A percentile compares a stretch with the other conserved stretches of the same genome.
Conservation (phyloP, 2,329 filamentous ascomycete genomes). For the Aspergillus unguis region DNA sequence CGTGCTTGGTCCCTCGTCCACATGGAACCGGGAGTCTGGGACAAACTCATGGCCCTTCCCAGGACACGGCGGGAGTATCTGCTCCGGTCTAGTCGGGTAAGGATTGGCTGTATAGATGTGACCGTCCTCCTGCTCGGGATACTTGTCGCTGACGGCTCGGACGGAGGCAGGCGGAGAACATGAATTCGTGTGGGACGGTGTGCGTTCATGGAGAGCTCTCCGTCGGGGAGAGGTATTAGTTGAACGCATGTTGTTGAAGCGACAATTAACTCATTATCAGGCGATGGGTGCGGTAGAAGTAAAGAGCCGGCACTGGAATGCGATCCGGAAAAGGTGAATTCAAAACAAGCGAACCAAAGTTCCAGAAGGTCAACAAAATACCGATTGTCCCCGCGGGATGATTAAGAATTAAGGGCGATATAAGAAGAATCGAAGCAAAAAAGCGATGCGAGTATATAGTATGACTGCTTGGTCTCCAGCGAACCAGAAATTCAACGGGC, state of each 20-base stretch:
- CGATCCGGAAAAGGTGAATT: conserved; percentile 4
- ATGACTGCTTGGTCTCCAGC: conserved; percentile 5
- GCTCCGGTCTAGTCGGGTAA: conserved; percentile 48
- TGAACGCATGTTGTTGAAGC: conserved; percentile 33
- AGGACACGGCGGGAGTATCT: conserved; percentile 43
- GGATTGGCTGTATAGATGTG: conserved; percentile 43
- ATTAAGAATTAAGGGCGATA: conserved; percentile 11
- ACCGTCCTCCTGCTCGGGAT: conserved; percentile 29
- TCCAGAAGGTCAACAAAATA: conserved; percentile 5
- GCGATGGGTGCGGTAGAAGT: conserved; percentile 12
- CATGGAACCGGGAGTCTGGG: conserved; percentile 30
- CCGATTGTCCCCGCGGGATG: conserved; percentile 5
- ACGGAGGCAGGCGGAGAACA: conserved; percentile 35
- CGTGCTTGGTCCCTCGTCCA: conserved; percentile 29
- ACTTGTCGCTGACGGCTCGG: conserved; percentile 34
- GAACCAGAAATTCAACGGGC: background rate
- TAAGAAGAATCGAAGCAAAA: conserved; percentile 6
- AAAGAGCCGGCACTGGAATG: conserved; percentile 10
- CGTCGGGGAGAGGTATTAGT: conserved; percentile 34
- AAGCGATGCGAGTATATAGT: conserved; percentile 11
- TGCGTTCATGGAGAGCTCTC: conserved; percentile 46
- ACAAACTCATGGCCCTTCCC: conserved; percentile 37
- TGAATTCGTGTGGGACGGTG: conserved; percentile 46
- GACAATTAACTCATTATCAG: conserved; percentile 31
- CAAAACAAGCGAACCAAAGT: background rate